Base-by-base conservation (phyloP, 257 asterid genomes). In the Voacanga thouarsii region DNA sequence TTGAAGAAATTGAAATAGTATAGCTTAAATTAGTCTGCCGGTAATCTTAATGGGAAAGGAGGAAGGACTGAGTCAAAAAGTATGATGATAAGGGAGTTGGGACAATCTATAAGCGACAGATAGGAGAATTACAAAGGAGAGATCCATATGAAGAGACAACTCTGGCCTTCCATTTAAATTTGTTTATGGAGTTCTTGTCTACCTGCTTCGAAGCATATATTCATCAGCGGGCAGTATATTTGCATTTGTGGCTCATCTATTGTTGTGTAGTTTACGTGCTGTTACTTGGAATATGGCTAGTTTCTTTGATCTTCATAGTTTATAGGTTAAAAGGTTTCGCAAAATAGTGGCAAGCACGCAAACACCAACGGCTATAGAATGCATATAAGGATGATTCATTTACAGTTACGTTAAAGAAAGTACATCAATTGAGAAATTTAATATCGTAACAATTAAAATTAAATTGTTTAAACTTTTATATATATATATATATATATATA, bases 51-150 rank as follows among this genome's bases (percentile, higher is more conserved):
- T 18, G 43, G 45, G 2, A 33, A 33, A 66, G 23, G 3, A n/a
- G 12, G 37, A 15, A 75, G 43, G 41, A 74, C 21, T 43, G 45
- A 60, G 57, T 28, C 11, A 23, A 9, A 10, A 49, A 63, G 67
- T 45, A 45, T 45, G 63, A 60, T 19, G 72, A 64, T 63, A 37
- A 77, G 66, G 67, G 73, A 26, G 24, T 33, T 41, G 28, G 61
- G 78, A 49, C 69, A 60, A 41, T 61, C 33, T 23, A 21, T 16
- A 51, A 24, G 51, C 16, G 83, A 66, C 76, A 53, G 33, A 24
- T 15, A 33, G 66, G 79, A 65, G 82, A 51, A 79, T 79, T 79
- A 51, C 67, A 79, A 79, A 51, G 26, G 66, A 61, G 78, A 64
- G 56, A 72, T 63, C 72, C 83, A 57, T 28, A 56, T 24, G 28